These are phyloP conservation scores for Butyriboletus pseudospeciosus DNA, from an alignment of 1,284 basidiomycete genomes.

Conservation along the genomic window DNA sequence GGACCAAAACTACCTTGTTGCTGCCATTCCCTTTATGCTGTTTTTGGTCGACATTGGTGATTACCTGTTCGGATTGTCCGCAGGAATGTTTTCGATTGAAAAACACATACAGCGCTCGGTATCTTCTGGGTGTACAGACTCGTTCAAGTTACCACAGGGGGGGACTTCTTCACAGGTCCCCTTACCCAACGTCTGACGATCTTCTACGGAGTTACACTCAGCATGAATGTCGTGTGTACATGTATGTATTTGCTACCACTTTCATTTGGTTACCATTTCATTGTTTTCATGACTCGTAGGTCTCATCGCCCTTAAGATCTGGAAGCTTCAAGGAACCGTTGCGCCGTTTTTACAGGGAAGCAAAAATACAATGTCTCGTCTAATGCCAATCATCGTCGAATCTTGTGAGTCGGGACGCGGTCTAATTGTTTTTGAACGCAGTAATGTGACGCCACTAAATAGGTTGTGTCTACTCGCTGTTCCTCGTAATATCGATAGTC, in stretches of 20 bases:
- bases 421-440: neutral
- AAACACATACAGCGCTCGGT: slow-evolving; percentile 6
- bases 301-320: slow-evolving; percentile 17
- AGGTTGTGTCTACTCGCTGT: slow-evolving; percentile 14
- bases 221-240: slow-evolving; percentile 19
- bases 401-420: slow-evolving; percentile 8
- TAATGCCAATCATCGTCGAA: slow-evolving; percentile 13
- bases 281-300: slow-evolving; percentile 2
- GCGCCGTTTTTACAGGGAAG: neutral
- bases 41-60: slow-evolving; percentile 24
- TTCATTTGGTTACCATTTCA: neutral
- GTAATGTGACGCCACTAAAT: neutral
- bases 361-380: slow-evolving; percentile 4
- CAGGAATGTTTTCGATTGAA: neutral
- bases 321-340: slow-evolving; percentile 11
- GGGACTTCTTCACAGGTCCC: slow-evolving; percentile 4
- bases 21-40: slow-evolving; percentile 9
- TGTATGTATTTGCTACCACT: slow-evolving; percentile 4
- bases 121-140: slow-evolving; percentile 19
- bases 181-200: slow-evolving; percentile 7
- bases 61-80: neutral
- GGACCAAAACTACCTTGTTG: slow-evolving; percentile 9
- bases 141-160: neutral
- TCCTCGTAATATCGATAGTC: slow-evolving; percentile 10
- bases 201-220: slow-evolving; percentile 17